Evolutionary conservation across 805 yeast species (phyloP).

Genomic region (Kregervanrija delftensis): DNA sequence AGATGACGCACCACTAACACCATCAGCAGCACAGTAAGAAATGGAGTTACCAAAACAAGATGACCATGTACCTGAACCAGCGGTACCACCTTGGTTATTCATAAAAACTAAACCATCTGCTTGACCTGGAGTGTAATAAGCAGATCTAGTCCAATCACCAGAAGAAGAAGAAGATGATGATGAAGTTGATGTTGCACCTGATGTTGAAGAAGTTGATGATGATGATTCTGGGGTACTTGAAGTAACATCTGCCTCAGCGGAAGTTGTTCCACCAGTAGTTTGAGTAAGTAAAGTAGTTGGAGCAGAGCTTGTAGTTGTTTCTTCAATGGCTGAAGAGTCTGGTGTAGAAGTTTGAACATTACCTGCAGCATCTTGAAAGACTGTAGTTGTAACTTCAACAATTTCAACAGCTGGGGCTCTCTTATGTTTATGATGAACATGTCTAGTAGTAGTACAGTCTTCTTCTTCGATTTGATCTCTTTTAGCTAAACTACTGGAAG

Average conservation of each 20-base stretch:
- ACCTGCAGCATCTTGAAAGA: constrained; percentile 58
- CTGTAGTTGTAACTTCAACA: constrained; percentile 74
- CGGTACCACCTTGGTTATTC: constrained; percentile 80
- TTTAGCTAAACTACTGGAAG: constrained; percentile 30
- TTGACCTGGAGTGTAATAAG: constrained; percentile 62
- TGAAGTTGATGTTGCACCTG: constrained; percentile 26
- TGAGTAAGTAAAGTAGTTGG: constrained; percentile 26
- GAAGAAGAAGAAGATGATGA: constrained; percentile 31
- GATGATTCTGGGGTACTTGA: constrained; percentile 15
- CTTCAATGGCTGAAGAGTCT: constrained; percentile 13
- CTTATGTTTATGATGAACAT: constrained; percentile 44
- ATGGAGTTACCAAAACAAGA: constrained; percentile 85
- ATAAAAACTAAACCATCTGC: constrained; percentile 71
- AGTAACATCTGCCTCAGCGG: constrained; percentile 14
- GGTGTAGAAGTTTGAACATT: constrained; percentile 22
- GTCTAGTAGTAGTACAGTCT: constrained; percentile 39
- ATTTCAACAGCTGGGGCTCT: constrained; percentile 59
- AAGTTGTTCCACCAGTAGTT: constrained; percentile 19
- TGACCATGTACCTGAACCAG: constrained; percentile 86
- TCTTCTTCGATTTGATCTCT: constrained; percentile 29
- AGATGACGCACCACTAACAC: constrained; percentile 61
- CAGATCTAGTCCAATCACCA: constrained; percentile 66
- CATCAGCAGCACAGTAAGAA: constrained; percentile 76
- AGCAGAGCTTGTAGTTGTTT: constrained; percentile 14
- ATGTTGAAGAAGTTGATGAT: constrained; percentile 18